These are phyloP conservation scores for Venturia carpophila DNA, from an alignment of 2,329 filamentous ascomycete genomes.

Conservation along the genomic window DNA sequence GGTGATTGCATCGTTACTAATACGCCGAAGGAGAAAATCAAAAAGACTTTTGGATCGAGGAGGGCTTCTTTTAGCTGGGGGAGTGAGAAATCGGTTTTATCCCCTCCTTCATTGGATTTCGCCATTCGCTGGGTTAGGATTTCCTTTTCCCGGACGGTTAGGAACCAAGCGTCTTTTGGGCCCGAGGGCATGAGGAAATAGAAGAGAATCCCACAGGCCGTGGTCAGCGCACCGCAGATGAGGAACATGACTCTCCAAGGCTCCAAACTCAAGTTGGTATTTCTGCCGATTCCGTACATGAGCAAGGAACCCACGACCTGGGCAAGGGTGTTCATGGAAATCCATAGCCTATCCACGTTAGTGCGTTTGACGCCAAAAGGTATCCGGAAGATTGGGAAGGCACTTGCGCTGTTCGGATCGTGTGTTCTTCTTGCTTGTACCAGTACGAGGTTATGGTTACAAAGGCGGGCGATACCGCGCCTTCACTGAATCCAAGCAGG, in stretches of 20 bases:
- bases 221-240: not conserved
- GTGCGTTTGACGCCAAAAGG: not conserved
- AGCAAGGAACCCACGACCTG: not conserved
- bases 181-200: not conserved
- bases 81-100: not conserved
- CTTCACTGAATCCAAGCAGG: constrained; percentile 38
- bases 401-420: constrained; percentile 23
- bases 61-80: not conserved
- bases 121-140: not conserved
- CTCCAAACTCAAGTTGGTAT: not conserved
- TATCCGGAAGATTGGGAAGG: not conserved
- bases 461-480: constrained; percentile 40
- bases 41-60: not conserved
- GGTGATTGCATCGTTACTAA: not conserved
- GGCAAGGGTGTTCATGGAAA: not conserved
- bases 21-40: not conserved
- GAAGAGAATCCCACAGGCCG: not conserved
- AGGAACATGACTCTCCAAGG: not conserved
- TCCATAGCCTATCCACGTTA: not conserved
- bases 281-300: not conserved
- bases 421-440: constrained; percentile 27
- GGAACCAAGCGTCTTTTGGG: not conserved
- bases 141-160: not conserved
- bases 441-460: constrained; percentile 38
- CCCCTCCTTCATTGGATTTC: not conserved